A percentile compares a stretch with the other conserved stretches of the same genome.
Conservation (phyloP, 2,329 filamentous ascomycete species). For the Rutstroemia sp. region DNA sequence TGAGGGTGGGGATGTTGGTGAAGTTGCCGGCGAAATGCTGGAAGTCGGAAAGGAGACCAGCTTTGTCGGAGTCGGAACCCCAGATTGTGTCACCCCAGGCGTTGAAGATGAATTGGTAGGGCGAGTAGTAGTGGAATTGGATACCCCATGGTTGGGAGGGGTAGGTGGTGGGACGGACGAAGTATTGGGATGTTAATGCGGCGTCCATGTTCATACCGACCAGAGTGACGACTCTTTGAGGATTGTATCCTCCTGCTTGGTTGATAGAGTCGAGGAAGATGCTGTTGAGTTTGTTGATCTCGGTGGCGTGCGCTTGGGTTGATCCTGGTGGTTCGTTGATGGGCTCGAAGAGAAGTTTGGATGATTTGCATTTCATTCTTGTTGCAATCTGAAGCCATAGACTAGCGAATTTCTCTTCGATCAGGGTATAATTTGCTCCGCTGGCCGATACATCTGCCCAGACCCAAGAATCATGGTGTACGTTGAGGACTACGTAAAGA, state of each 20-base stretch:
- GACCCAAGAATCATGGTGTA: conserved; percentile 52
- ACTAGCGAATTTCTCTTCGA: conserved; percentile 48
- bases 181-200: conserved; percentile 47
- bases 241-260: conserved; percentile 47
- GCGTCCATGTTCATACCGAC: conserved; percentile 45
- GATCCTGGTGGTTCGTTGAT: conserved; percentile 52
- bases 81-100: conserved; percentile 54
- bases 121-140: conserved; percentile 56
- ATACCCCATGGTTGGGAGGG: conserved; percentile 49
- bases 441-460: conserved; percentile 47
- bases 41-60: conserved; percentile 42
- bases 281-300: conserved; percentile 48
- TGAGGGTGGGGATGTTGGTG: conserved; percentile 44
- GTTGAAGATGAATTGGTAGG: conserved; percentile 42
- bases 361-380: conserved; percentile 47
- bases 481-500: conserved; percentile 48
- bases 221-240: conserved; percentile 47
- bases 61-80: conserved; percentile 48
- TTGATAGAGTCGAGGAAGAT: conserved; percentile 48
- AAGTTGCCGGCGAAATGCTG: conserved; percentile 46
- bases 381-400: conserved; percentile 52
- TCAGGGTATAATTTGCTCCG: conserved; percentile 40
- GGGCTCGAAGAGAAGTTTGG: conserved; percentile 47
- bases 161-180: conserved; percentile 40
- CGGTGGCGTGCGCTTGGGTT: conserved; percentile 41